Conservation (phyloP, 345 rosid genomes). For the Eucalyptus erythrocorys region DNA sequence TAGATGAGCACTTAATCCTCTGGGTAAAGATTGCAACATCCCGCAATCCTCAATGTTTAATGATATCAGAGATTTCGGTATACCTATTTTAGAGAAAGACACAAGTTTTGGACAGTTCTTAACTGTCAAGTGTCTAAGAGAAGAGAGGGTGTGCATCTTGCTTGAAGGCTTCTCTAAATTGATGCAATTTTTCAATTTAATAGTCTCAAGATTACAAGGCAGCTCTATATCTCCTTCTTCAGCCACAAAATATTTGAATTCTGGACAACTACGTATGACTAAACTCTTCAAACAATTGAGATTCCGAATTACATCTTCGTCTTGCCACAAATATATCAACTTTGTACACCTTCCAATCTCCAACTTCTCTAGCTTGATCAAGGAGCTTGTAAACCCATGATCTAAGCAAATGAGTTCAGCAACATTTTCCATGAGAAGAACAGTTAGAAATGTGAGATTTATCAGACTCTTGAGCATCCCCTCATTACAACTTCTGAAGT, state of each 20-base stretch:
- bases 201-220: fast-evolving
- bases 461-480: not conserved
- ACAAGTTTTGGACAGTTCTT: fast-evolving
- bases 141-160: not conserved
- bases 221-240: not conserved
- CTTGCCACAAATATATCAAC: not conserved
- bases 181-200: fast-evolving
- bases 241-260: not conserved
- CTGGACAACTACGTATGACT: fast-evolving
- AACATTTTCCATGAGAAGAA: not conserved
- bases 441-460: fast-evolving
- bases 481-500: not conserved
- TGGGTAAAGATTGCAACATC: not conserved
- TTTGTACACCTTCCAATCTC: fast-evolving
- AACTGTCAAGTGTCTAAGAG: not conserved
- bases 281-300: fast-evolving
- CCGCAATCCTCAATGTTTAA: fast-evolving
- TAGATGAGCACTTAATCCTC: not conserved
- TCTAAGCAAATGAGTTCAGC: not conserved
- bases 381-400: not conserved
- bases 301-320: fast-evolving
- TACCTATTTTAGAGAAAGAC: fast-evolving
- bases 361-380: not conserved
- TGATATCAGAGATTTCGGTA: fast-evolving
- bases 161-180: not conserved